phyloP scores from a whole-genome alignment of 2,329 filamentous ascomycete species.

The Fusarium nurragi region DNA sequence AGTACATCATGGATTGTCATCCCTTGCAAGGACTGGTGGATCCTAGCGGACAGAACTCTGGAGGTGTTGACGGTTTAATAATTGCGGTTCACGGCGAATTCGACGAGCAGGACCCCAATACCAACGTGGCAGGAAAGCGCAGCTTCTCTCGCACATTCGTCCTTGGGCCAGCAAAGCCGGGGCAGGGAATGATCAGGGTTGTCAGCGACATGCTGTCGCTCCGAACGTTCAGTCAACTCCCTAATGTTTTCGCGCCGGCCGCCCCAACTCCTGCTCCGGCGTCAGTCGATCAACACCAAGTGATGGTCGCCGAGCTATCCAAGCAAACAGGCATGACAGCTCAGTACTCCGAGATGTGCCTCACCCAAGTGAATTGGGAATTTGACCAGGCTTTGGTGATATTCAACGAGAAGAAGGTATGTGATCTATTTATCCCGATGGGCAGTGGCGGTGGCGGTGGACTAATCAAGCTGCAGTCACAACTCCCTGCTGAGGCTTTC shows the following conservation, averaged over 20 bases:
- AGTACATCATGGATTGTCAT: slow-evolving; percentile 87
- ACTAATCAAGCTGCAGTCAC: slow-evolving; percentile 47
- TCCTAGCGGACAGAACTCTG: slow-evolving; percentile 67
- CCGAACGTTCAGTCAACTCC: slow-evolving; percentile 68
- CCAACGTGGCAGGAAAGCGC: slow-evolving; percentile 69
- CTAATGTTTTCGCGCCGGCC: slow-evolving; percentile 53
- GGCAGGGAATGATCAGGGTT: slow-evolving; percentile 73
- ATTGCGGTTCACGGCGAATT: slow-evolving; percentile 86
- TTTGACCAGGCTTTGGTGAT: slow-evolving; percentile 77
- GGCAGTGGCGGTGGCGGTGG: neutral
- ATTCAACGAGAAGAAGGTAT: slow-evolving; percentile 80
- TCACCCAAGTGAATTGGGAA: slow-evolving; percentile 83
- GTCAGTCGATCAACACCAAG: slow-evolving; percentile 63
- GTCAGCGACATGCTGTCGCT: slow-evolving; percentile 82
- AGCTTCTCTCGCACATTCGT: slow-evolving; percentile 86
- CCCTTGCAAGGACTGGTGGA: slow-evolving; percentile 77
- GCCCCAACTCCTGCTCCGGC: slow-evolving; percentile 32
- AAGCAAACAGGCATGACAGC: slow-evolving; percentile 82
- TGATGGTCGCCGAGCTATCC: slow-evolving; percentile 78
- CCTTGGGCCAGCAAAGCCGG: slow-evolving; percentile 76
- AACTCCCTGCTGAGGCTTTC: slow-evolving; percentile 62
- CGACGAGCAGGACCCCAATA: slow-evolving; percentile 72
- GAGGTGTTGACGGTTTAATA: slow-evolving; percentile 80
- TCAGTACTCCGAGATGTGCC: slow-evolving; percentile 81
- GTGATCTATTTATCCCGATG: slow-evolving; percentile 30